Base-by-base conservation (phyloP, 148 eudicot genomes). In the Chenopodium formosanum region DNA sequence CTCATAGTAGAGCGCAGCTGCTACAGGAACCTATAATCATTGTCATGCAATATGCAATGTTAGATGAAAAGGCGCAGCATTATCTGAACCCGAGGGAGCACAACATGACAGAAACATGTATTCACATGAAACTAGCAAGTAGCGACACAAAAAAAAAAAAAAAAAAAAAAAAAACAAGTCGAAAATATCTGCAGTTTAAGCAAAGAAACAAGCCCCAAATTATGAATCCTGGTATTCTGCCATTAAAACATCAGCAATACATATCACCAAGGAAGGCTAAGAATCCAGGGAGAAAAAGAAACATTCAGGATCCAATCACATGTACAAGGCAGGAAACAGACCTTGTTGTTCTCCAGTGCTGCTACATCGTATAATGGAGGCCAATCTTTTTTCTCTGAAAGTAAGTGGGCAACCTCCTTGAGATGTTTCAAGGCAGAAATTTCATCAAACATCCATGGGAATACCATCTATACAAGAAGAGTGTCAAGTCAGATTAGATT, bases 391-490 rank as follows among this genome's bases (percentile, higher is more conserved):
- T 92, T 91, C 86, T 91, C 88, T 20, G 99, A 90, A 82, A 96
- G 81, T 56, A 92, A 69, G 62, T 90, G 69, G 37, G 93, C 98
- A 66, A 85, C 98, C 19, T 92, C 97, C 86, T 91, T 94, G 74
- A 89, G 91, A 84, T 82, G 90, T 86, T 81, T 91, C 80, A 96
- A 84, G 64, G 91, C 93, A 58, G 87, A 84, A 73, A 94, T 86
- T 83, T 96, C 99, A 29, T 96, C 98, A 37, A 90, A 96, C 90
- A 96, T 88, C 99, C 99, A 96, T 16, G 99, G 99, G 78, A 92
- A 96, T 82, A 92, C 75, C 99, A 96, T 94, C 99, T 96, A 23
- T 50, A 90, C 67, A 65, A 62, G 56, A 7, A 68, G 31, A 4
- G 44, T 19, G 53, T 74, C 76, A n/a, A 22, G 23, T 77, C 25